Percentiles rank a stretch among this genome's conserved stretches.
These are phyloP conservation scores for Suhomyces atakaporum DNA, from an alignment of 1,139 yeast species.

Conservation along the genomic window DNA sequence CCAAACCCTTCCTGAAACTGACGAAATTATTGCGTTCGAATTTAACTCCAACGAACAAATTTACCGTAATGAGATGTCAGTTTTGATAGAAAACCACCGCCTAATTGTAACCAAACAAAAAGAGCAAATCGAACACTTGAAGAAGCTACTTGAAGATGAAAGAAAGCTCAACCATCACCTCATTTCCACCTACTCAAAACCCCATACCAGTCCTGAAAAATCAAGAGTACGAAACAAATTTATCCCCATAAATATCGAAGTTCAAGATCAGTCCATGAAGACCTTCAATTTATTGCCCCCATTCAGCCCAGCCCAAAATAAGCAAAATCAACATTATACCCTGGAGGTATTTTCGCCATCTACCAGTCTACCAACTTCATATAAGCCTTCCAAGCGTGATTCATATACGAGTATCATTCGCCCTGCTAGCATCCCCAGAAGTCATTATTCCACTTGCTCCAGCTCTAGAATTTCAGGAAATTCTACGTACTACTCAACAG, in stretches of 20 bases:
- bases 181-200: not conserved
- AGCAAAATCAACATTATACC: too few species aligned
- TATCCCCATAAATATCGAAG: slow-evolving; percentile 23
- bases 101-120: slow-evolving; percentile 30
- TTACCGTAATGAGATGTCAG: slow-evolving; percentile 29
- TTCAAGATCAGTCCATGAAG: slow-evolving; percentile 2
- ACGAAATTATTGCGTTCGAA: slow-evolving; percentile 8
- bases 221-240: slow-evolving; percentile 19
- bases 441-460: slow-evolving; percentile 1
- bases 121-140: slow-evolving; percentile 30
- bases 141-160: slow-evolving; percentile 27
- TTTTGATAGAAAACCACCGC: slow-evolving; percentile 29
- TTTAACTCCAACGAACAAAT: slow-evolving; percentile 11
- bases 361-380: not conserved
- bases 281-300: slow-evolving; percentile 20
- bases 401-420: slow-evolving; percentile 7
- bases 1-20: too few species aligned
- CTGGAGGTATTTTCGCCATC: not conserved
- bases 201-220: too few species aligned
- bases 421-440: slow-evolving; percentile 1
- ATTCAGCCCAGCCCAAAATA: slow-evolving; percentile 17
- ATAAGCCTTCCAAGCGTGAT: slow-evolving; percentile 1
- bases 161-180: slow-evolving; percentile 10
- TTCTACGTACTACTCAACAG: slow-evolving; percentile 19
- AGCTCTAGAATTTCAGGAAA: slow-evolving; percentile 12